These are phyloP conservation scores for Microsporum ferrugineum DNA, from an alignment of 2,329 filamentous ascomycete species.

Conservation along the genomic window DNA sequence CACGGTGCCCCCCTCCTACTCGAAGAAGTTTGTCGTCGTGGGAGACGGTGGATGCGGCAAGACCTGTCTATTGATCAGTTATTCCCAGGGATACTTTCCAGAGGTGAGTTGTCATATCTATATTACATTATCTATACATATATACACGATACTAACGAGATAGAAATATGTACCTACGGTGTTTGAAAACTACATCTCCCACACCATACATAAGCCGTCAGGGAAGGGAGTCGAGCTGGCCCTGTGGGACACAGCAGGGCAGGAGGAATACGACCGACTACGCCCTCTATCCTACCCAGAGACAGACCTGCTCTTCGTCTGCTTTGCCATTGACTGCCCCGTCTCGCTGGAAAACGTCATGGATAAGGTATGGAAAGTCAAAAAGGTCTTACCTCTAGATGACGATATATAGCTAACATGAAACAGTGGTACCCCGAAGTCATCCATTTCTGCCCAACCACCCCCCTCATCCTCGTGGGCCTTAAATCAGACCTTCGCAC, in stretches of 20 bases:
- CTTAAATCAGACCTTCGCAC: conserved; percentile 93
- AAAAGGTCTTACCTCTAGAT: not conserved
- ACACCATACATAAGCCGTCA: conserved; percentile 73
- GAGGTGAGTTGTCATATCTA: conserved; percentile 51
- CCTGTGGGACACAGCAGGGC: conserved; percentile 95
- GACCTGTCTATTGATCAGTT: conserved; percentile 96
- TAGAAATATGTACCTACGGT: conserved; percentile 99
- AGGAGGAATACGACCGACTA: conserved; percentile 96
- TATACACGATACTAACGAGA: not conserved
- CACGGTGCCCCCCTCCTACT: conserved; percentile 84
- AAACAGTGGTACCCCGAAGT: conserved; percentile 95
- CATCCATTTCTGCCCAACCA: conserved; percentile 96
- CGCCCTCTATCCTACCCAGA: conserved; percentile 94
- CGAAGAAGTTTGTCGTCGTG: conserved; percentile 98
- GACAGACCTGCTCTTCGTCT: conserved; percentile 95
- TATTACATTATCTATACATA: not conserved
- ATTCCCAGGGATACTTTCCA: conserved; percentile 96
- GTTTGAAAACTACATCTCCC: conserved; percentile 99
- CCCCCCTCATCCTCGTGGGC: conserved; percentile 86
- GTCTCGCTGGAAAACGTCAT: conserved; percentile 97
- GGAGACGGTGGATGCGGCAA: conserved; percentile 97
- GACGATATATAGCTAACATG: conserved; percentile 5
- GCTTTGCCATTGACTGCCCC: conserved; percentile 97
- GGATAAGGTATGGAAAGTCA: conserved; percentile 64
- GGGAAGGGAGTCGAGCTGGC: conserved; percentile 95